Evolutionary conservation across 805 yeast species (phyloP).

Genomic region (Candida qinlingensis): DNA sequence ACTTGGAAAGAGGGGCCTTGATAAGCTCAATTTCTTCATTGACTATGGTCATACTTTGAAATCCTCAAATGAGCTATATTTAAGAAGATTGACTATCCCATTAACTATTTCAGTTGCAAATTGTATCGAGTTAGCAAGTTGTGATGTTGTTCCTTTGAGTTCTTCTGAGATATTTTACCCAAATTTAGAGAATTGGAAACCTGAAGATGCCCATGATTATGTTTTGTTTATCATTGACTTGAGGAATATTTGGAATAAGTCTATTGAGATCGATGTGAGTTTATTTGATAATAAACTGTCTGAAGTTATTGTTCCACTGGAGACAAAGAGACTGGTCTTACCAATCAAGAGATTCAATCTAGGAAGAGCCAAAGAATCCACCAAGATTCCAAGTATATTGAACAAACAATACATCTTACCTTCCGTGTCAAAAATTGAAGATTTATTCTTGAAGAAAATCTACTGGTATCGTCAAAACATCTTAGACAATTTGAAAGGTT

Average conservation of each 20-base stretch:
- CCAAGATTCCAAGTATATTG: constrained; percentile 64
- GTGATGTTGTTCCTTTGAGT: constrained; percentile 62
- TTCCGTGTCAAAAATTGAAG: constrained; percentile 51
- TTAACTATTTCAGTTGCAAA: constrained; percentile 65
- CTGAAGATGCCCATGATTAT: constrained; percentile 36
- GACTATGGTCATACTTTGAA: constrained; percentile 51
- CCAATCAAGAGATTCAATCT: constrained; percentile 58
- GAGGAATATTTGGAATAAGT: constrained; percentile 74
- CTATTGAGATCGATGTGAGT: constrained; percentile 32
- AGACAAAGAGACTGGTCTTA: constrained; percentile 56
- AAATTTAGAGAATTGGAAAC: constrained; percentile 3
- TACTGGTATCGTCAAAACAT: constrained; percentile 82
- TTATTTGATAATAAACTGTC: constrained; percentile 25
- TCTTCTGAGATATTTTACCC: neutral
- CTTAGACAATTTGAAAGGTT: constrained; percentile 52
- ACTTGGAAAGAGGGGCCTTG: constrained; percentile 69
- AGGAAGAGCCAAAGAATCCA: constrained; percentile 34
- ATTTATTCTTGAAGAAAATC: constrained; percentile 46
- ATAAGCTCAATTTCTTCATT: constrained; percentile 54
- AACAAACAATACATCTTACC: constrained; percentile 60
- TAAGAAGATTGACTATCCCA: constrained; percentile 62
- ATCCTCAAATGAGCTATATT: constrained; percentile 30
- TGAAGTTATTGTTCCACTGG: constrained; percentile 35
- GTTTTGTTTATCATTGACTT: constrained; percentile 69
- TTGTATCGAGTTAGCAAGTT: constrained; percentile 67